Percentiles rank a stretch among this genome's conserved stretches.
phyloP scores from a whole-genome alignment of 805 yeast species.

The Nadsonia fulvescens region DNA sequence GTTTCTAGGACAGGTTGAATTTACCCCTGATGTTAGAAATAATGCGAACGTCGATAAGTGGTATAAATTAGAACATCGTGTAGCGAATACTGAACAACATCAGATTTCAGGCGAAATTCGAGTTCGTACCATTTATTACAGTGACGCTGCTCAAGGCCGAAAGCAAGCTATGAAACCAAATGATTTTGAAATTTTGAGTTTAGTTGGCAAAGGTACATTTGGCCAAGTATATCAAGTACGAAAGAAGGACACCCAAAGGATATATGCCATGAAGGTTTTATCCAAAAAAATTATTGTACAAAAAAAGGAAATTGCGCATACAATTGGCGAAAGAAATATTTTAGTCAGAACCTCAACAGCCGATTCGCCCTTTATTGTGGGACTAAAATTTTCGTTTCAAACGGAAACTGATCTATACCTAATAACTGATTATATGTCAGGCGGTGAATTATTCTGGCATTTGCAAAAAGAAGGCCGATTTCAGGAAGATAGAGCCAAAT shows the following conservation, averaged over 20 bases:
- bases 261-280: conserved; percentile 94
- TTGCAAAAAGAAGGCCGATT: conserved; percentile 93
- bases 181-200: conserved; percentile 80
- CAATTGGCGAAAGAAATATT: conserved; percentile 92
- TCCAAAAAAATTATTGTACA: conserved; percentile 89
- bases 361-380: conserved; percentile 84
- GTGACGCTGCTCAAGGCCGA: conserved; percentile 18
- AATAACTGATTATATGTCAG: conserved; percentile 95
- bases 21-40: conserved; percentile 35
- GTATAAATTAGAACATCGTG: conserved; percentile 57
- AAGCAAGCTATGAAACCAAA: conserved; percentile 69
- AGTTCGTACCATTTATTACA: conserved; percentile 58
- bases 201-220: conserved; percentile 91
- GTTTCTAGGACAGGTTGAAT: conserved; percentile 69
- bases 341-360: conserved; percentile 82
- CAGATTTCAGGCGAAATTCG: conserved; percentile 61
- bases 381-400: conserved; percentile 88
- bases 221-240: conserved; percentile 95
- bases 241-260: conserved; percentile 73
- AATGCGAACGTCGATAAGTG: conserved; percentile 36
- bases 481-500: conserved; percentile 83
- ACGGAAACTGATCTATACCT: conserved; percentile 82
- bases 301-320: conserved; percentile 95
- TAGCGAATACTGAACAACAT: conserved; percentile 60
- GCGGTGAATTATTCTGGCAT: conserved; percentile 95